Base-by-base conservation (phyloP, 345 rosid species). In the Psidium guajava region DNA sequence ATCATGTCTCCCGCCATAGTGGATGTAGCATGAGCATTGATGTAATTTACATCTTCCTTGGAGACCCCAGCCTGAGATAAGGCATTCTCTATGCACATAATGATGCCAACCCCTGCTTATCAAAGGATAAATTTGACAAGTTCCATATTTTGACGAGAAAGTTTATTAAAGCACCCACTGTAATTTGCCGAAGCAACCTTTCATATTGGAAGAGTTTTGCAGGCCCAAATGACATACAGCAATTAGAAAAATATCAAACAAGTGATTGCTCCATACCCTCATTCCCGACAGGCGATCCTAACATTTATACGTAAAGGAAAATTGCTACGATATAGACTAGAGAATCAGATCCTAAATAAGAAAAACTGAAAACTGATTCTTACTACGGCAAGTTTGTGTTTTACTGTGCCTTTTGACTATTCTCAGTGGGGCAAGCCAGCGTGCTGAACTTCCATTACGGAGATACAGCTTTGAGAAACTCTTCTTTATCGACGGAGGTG, bases 1-100 rank as follows among this genome's bases (percentile, higher is more conserved):
- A 94, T 94, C 61, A 95, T 88, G 84, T 95, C 98, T 87, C 98
- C 99, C 84, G 98, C 94, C 82, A 88, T 93, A 80, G 99, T 94
- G 83, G 98, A 97, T 81, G 99, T 94, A 82, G 98, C 99, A 91
- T 97, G 99, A 50, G 99, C 98, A 89, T 95, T 97, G 83, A 97
- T 89, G 87, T 95, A 97, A 85, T 97, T 94, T 20, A 97, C 89
- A 75, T 81, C 86, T 85, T 56, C 83, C 89, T 85, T 92, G 25
- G 95, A 86, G 64, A 95, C 92, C 82, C 97, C 98, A 82, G 98
- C 90, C 84, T 89, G 90, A 61, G 93, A 93, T 89, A 96, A 90
- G 54, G 98, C 99, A 89, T 93, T 96, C 85, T 96, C 98, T 59
- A 96, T 91, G 93, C 98, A 96, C 74, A 93, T 96, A 85, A 92